A percentile compares a stretch with the other conserved stretches of the same genome.
Evolutionary conservation across 768 basidiomycete genomes (phyloP).

Genomic region (Lactarius hengduanensis): DNA sequence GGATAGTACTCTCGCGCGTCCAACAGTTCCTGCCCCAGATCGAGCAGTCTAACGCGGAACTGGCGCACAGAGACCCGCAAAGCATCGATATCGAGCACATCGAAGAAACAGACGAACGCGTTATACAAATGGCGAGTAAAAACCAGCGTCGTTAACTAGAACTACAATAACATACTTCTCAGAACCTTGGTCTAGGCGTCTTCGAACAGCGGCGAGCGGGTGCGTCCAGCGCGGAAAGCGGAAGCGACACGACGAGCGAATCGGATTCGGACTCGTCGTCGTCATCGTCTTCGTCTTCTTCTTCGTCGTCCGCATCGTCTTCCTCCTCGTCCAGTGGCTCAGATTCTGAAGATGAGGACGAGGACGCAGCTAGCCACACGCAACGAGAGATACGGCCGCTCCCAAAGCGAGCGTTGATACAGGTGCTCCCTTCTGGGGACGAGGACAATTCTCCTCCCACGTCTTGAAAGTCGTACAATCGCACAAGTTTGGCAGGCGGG

Average conservation of each 20-base stretch:
- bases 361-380: neutral
- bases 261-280: neutral
- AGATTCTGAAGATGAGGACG: slow-evolving; percentile 2
- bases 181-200: slow-evolving; percentile 33
- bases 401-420: slow-evolving; percentile 14
- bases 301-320: neutral
- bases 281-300: neutral
- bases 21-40: slow-evolving; percentile 67
- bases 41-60: slow-evolving; percentile 58
- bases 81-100: slow-evolving; percentile 74
- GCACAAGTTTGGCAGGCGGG: neutral
- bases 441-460: neutral
- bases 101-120: slow-evolving; percentile 44
- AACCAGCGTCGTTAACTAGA: neutral
- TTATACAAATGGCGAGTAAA: slow-evolving; percentile 61
- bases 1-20: slow-evolving; percentile 62
- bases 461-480: neutral
- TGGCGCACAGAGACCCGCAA: slow-evolving; percentile 48
- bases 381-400: slow-evolving; percentile 3
- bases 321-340: neutral
- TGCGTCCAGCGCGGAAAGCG: slow-evolving; percentile 22
- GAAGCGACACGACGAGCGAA: neutral
- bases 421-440: slow-evolving; percentile 8
- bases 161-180: no score
- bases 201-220: slow-evolving; percentile 29